Base-by-base conservation (phyloP, 352 stramenopile species). In the Pythium biforme region DNA sequence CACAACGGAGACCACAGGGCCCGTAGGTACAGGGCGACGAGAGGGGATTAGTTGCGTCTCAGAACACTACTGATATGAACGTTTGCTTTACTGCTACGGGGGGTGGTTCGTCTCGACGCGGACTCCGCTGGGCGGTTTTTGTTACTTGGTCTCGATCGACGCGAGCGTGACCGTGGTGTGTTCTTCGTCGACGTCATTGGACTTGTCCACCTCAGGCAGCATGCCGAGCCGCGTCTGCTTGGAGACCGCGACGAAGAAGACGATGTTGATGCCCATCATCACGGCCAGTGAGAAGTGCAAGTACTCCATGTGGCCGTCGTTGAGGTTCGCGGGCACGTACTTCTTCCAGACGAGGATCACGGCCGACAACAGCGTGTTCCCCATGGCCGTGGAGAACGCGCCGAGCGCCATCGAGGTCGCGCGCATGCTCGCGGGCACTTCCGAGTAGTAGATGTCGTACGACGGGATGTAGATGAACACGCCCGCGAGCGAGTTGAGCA, bases 261-360 rank as follows among this genome's bases (percentile, higher is more conserved):
- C 25, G 58, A 85, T 62, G 69, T 86, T 89, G 39, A 86, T 60
- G n/a, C 83, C 29, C 23, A 71, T 79, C 29, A 86, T 61, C 22
- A 43, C 62, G 5, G 64, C 78, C 40, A 88, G 69, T 1, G 68
- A 72, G 67, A 84, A 89, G 66, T 86, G 85, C 76, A 89, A 84
- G 68, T 88, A 87, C 75, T 89, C 80, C 31, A 89, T 60, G 67
- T 88, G 59, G 62, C 72, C 70, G 2, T 85, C 66, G 69, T 89
- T 89, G 53, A 89, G 58, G 69, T 88, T 58, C n/a, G 34, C 51
- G 9, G 54, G 54, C 0, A 84, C 61, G 55, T 71, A 75, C 48
- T 76, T 72, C 23, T 71, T 67, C 61, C 79, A 84, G 55, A 81
- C 65, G 39, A 80, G 68, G 4, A 73, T 82, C 59, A 84, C 75